Base-by-base conservation (phyloP, 352 stramenopile genomes). In the Pythium sukuiense region DNA sequence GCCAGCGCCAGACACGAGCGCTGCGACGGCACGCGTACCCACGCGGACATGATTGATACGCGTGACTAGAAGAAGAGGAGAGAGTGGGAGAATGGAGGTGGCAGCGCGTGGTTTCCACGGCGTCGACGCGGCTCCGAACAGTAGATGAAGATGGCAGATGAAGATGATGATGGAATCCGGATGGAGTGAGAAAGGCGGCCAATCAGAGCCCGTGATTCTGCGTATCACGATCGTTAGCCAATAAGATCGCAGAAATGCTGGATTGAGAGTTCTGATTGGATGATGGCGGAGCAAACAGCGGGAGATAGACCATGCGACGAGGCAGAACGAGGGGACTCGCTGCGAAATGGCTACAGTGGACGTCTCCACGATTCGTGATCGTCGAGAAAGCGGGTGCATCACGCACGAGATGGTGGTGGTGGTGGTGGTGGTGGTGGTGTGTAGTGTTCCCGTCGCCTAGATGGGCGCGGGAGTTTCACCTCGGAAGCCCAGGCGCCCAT, bases 1-100 rank as follows among this genome's bases (percentile, higher is more conserved):
- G 88, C 76, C 6, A 89, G 71, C 12, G 53, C 37, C 8, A 85
- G 73, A 50, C 80, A 79, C 32, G 57, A 77, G 27, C 69, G 53
- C 29, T 76, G 41, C 46, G 73, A 32, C 29, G 79, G 65, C 48
- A 45, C 24, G 39, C 37, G 37, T 13, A 43, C 37, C 37, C 37
- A 43, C 37, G 37, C 37, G 18, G 37, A 43, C 37, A 43, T 43
- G 18, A 11, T 43, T 24, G 20, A 24, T 24, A 24, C 20, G 37
- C 5, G 32, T 9, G 11, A 43, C 11, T 16, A 43, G 37, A 43
- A 43, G 37, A 43, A 13, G 5, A 43, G 37, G 37, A 43, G 37
- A 16, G 12, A 13, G 37, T 6, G 37, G 37, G 5, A n/a, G 12
- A 43, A 3, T 9, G 37, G 37, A 11, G 9, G 35, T 16, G 37